Conservation (phyloP, 2,329 filamentous ascomycete genomes). For the Coniosporium tulheliwenetii region DNA sequence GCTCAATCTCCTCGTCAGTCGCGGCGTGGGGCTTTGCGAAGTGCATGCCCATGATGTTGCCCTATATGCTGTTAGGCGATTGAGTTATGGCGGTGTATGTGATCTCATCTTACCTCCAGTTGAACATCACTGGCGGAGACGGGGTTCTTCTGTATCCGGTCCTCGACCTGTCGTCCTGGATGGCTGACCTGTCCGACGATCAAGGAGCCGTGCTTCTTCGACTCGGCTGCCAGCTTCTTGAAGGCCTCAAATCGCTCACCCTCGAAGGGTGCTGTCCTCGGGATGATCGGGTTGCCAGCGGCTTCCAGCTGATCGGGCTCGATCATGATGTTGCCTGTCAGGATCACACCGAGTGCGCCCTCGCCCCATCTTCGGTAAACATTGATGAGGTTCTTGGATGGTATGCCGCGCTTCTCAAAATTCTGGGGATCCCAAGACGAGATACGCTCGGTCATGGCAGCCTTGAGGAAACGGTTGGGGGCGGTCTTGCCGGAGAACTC, state of each 20-base stretch:
- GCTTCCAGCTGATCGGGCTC: slow-evolving; percentile 43
- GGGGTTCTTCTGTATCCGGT: slow-evolving; percentile 30
- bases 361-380: slow-evolving; percentile 48
- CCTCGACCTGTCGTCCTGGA: slow-evolving; percentile 40
- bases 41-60: slow-evolving; percentile 27
- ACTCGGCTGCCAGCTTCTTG: slow-evolving; percentile 35
- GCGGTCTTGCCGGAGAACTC: slow-evolving; percentile 37
- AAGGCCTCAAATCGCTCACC: slow-evolving; percentile 46
- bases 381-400: slow-evolving; percentile 36
- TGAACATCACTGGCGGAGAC: slow-evolving; percentile 36
- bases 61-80: slow-evolving; percentile 5
- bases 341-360: slow-evolving; percentile 37
- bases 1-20: slow-evolving; percentile 37
- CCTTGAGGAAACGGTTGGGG: slow-evolving; percentile 52
- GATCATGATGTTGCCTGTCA: slow-evolving; percentile 51
- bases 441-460: slow-evolving; percentile 49
- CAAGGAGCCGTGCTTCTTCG: slow-evolving; percentile 41
- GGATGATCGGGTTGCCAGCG: slow-evolving; percentile 43
- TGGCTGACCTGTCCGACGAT: slow-evolving; percentile 48
- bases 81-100: not conserved
- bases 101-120: slow-evolving; percentile 13
- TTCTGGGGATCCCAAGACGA: slow-evolving; percentile 43
- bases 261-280: slow-evolving; percentile 30
- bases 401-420: slow-evolving; percentile 35
- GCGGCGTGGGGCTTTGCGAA: slow-evolving; percentile 40